phyloP scores from a whole-genome alignment of 2,329 filamentous ascomycete species.

The Penicillium expansum region DNA sequence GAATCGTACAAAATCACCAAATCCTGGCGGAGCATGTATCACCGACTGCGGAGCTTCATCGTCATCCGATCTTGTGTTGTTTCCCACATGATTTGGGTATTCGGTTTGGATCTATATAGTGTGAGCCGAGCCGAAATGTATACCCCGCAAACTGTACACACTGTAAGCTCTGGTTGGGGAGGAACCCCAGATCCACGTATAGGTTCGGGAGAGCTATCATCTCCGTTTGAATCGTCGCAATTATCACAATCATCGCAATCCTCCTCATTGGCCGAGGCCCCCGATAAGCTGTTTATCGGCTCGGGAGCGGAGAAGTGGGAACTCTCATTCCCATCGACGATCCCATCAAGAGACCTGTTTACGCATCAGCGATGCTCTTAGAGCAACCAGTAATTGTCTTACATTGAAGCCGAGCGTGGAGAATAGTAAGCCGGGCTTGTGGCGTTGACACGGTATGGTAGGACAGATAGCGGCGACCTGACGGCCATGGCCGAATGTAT shows the following conservation, averaged over 20 bases:
- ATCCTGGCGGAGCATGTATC: constrained; percentile 84
- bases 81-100: constrained; percentile 15
- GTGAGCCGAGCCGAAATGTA: not conserved
- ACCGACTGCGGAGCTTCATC: constrained; percentile 73
- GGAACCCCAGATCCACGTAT: constrained; percentile 2
- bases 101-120: constrained; percentile 32
- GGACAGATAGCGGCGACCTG: constrained; percentile 27
- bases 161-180: constrained; percentile 24
- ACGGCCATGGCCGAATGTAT: constrained; percentile 27
- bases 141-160: constrained; percentile 14
- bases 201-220: not conserved
- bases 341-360: constrained; percentile 17
- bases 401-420: constrained; percentile 21
- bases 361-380: constrained; percentile 5
- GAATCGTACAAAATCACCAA: constrained; percentile 69
- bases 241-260: not conserved
- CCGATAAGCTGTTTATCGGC: constrained; percentile 4
- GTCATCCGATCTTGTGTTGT: constrained; percentile 56
- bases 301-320: constrained; percentile 5
- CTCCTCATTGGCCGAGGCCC: not conserved
- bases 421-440: constrained; percentile 12
- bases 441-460: constrained; percentile 21
- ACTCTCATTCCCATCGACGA: constrained; percentile 5
- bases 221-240: not conserved
- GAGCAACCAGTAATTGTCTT: constrained; percentile 7